Evolutionary conservation across 768 basidiomycete genomes (phyloP), one percentile per base, ranked within the genome.

Genomic region (Suillus tomentosus): DNA sequence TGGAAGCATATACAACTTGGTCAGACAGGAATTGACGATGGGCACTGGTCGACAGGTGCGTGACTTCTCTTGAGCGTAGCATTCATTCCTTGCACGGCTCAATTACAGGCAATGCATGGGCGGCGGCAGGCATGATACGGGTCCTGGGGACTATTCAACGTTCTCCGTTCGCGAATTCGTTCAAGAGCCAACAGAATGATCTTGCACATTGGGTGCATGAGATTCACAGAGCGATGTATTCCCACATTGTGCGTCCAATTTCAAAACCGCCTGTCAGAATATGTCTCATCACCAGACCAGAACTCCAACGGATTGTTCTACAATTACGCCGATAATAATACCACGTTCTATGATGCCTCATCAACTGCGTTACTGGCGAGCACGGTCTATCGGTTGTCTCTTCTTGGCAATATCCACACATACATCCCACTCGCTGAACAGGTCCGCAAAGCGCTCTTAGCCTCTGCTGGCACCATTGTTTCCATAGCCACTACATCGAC

Each of bases 101-200:
- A 6, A 11, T 13, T 27, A 34, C 57, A 90, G 94, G 94, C 0
- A 95, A 95, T 63, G 94, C 80, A 3, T 96, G 95, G 95, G 95
- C 91, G 0, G 92, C 92, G 0, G 90, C 87, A 19, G 94, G 95
- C 1, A 94, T 94, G 84, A 79, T 92, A 11, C 87, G 94, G 7
- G 94, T 95, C 3, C 79, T 91, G 1, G 87, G 84, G 2, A 94
- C 92, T 1, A 88, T 94, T 63, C 79, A 84, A 67, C 77, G 84
- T 39, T 91, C 91, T 0, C 76, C 81, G 57, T 92, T 79, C 65
- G 78, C 82, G 1, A 77, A 77, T 37, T 71, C 75, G 8, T 74
- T 92, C 64, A 71, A 79, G 59, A 76, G 70, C 17, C 78, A 92
- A 72, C 84, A 86, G 66, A 77, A 73, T 0, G 85, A 92, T 63